These are phyloP conservation scores for Pythium folliculosum DNA, from an alignment of 352 stramenopile species.

Conservation along the genomic window DNA sequence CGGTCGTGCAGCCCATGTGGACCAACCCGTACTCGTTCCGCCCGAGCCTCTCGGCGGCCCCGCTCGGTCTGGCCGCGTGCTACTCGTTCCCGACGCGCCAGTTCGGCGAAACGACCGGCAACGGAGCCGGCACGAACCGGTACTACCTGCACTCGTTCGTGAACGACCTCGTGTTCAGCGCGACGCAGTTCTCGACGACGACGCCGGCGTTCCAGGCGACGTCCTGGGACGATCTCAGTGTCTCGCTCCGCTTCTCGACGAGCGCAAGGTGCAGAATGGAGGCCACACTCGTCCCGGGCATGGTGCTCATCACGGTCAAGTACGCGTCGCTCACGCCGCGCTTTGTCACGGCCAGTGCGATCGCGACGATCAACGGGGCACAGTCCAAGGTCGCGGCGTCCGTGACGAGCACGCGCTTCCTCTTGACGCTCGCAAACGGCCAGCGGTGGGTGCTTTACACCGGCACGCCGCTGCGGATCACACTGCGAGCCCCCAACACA, in stretches of 20 bases:
- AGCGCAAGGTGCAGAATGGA: constrained; percentile 29
- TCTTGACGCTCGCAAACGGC: constrained; percentile 52
- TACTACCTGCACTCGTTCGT: constrained; percentile 60
- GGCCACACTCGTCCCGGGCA: constrained; percentile 60
- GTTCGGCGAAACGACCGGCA: constrained; percentile 53
- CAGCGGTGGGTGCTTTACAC: constrained; percentile 65
- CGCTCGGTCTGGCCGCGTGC: constrained; percentile 51
- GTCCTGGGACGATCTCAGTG: constrained; percentile 58
- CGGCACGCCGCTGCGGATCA: too few relatives aligned
- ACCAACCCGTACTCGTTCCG: constrained; percentile 57
- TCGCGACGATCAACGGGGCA: too few relatives aligned
- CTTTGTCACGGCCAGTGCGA: too few relatives aligned
- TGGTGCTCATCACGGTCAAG: constrained; percentile 28
- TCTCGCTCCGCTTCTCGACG: constrained; percentile 44
- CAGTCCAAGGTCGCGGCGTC: too few relatives aligned
- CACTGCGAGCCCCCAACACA: too few relatives aligned
- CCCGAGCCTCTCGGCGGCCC: constrained; percentile 38
- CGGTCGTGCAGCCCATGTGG: constrained; percentile 50
- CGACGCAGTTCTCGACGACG: constrained; percentile 42
- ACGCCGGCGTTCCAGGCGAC: constrained; percentile 55
- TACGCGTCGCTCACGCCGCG: constrained; percentile 48
- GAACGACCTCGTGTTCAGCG: constrained; percentile 55
- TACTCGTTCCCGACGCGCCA: constrained; percentile 61
- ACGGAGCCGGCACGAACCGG: constrained; percentile 42
- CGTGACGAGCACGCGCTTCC: constrained; percentile 42